Conservation (phyloP, 2,329 filamentous ascomycete genomes). For the Lasiodiplodia theobromae region DNA sequence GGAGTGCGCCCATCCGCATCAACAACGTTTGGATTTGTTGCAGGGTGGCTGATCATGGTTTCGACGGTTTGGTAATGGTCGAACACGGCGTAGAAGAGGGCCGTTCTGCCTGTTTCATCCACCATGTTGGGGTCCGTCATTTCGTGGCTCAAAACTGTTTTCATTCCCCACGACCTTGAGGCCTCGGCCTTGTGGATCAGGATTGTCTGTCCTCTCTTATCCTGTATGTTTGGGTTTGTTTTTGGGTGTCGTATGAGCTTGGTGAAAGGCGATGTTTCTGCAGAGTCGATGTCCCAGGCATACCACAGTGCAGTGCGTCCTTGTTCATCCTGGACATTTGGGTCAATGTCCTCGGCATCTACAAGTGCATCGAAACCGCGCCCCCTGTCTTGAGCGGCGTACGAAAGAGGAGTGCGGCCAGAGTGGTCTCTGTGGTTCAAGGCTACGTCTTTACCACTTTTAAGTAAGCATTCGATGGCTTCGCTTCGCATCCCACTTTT, state of each 20-base stretch:
- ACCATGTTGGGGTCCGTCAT: neutral
- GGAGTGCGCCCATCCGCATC: neutral
- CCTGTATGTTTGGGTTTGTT: neutral
- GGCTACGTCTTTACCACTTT: neutral
- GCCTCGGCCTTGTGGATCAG: neutral
- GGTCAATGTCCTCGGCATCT: neutral
- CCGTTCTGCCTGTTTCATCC: neutral
- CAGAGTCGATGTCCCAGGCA: neutral
- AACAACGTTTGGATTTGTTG: neutral
- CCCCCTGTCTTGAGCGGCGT: neutral
- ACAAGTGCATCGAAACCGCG: neutral
- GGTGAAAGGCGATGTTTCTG: neutral
- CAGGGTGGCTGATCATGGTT: neutral
- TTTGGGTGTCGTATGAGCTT: neutral
- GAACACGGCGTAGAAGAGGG: neutral
- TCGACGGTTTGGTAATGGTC: neutral
- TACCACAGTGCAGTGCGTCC: neutral
- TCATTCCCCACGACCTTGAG: neutral
- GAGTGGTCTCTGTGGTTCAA: neutral
- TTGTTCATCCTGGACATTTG: neutral
- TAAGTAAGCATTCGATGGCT: neutral
- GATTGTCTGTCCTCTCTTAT: neutral
- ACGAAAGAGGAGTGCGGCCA: neutral
- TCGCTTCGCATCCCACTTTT: neutral
- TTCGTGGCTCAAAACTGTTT: neutral